Base-by-base conservation (phyloP, 352 stramenopile species). In the Phytophthora colocasiae region DNA sequence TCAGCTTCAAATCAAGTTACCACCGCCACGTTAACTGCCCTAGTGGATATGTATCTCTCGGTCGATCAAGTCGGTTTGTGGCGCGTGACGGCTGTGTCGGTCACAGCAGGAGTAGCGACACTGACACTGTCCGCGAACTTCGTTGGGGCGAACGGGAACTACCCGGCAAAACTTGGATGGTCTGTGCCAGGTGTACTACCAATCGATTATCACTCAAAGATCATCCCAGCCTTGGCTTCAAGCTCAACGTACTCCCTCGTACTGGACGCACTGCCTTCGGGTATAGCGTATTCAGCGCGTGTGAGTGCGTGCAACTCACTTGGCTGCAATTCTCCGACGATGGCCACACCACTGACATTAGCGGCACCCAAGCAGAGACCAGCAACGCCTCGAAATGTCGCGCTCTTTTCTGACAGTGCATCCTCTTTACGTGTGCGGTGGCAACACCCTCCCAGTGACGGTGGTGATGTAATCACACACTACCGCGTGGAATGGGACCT, bases 401-500 rank as follows among this genome's bases (percentile, higher is more conserved):
- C 89, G 11, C 57, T 94, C 36, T 88, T 95, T 60, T 77, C 81
- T 0, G 85, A 93, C 38, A 78, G 78, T 5, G 80, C 83, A 9
- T 91, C 85, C 7, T 90, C 89, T 53, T 72, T 98, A 22, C 81
- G 80, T 6, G 69, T 98, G n/a, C 73, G 92, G 3, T 98, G 92
- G 82, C 89, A 81, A n/a, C 82, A 97, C 27, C 96, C 97, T 1
- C 29, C 73, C 2, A 97, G 92, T 58, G 86, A 98, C 63, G 97
- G 97, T 14, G 97, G 97, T 3, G 89, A 97, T 31, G 66, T 81
- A 0, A 90, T 99, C 43, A 96, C 91, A 7, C 97, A 98, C 63
- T 99, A 99, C 50, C 77, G 93, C 2, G 78, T 99, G 6, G 96
- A 99, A 73, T 99, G 97, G 97, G 97, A 99, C 60, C 66, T 73